Conservation (phyloP, 345 rosid species). For the Eucalyptus cloeziana region DNA sequence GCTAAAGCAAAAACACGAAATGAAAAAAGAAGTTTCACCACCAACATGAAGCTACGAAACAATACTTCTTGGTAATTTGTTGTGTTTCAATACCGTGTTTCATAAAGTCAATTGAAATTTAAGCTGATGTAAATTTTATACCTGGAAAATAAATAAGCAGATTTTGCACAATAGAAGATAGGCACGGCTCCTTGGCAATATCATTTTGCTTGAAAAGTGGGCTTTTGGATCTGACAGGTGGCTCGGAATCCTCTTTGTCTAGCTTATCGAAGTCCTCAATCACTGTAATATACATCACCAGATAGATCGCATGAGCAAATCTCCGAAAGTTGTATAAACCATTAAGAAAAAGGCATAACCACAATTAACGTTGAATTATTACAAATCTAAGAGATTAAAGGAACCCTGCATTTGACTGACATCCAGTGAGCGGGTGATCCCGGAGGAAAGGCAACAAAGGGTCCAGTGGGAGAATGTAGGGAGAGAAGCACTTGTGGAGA, state of each 20-base stretch:
- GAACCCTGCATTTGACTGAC: background rate
- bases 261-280: background rate
- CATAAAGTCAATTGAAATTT: background rate
- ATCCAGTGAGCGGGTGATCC: background rate
- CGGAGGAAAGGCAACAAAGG: background rate
- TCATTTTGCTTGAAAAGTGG: background rate
- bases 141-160: constrained; percentile 3
- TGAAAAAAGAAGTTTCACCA: background rate
- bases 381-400: background rate
- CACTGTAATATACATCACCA: background rate
- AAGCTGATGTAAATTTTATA: background rate
- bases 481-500: background rate
- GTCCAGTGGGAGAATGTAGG: background rate
- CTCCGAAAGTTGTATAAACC: background rate
- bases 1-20: background rate
- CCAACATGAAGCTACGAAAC: background rate
- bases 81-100: background rate
- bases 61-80: background rate
- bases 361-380: background rate
- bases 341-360: background rate
- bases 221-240: background rate
- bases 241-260: background rate
- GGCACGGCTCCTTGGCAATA: background rate
- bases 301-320: background rate
- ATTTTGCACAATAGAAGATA: background rate